Percentiles rank a stretch among this genome's conserved stretches.
phyloP scores from a whole-genome alignment of 192 early-diverging fungal species.

The Phlyctochytrium planicorne region DNA sequence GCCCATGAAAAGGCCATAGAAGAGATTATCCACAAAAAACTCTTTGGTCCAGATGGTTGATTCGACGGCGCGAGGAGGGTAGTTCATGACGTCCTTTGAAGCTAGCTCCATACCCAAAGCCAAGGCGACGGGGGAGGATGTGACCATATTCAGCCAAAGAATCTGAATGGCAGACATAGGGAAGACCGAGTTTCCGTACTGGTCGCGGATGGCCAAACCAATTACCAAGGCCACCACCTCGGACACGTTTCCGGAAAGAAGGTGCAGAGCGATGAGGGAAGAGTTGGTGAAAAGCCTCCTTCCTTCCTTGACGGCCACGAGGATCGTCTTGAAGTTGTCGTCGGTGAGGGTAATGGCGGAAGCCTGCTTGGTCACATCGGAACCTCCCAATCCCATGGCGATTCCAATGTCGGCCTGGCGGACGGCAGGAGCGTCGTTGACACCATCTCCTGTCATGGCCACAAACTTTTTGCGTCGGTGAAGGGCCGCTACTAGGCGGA shows the following conservation, averaged over 20 bases:
- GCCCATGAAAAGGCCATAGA: slow-evolving; percentile 68
- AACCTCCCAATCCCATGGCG: slow-evolving; percentile 92
- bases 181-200: slow-evolving; percentile 58
- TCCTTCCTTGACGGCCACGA: slow-evolving; percentile 73
- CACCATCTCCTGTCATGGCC: slow-evolving; percentile 96
- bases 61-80: slow-evolving; percentile 63
- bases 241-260: slow-evolving; percentile 74
- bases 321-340: slow-evolving; percentile 84
- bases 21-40: slow-evolving; percentile 65
- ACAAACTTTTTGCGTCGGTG: slow-evolving; percentile 62
- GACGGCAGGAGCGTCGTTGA: slow-evolving; percentile 95
- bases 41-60: slow-evolving; percentile 67
- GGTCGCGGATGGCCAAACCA: slow-evolving; percentile 72
- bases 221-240: slow-evolving; percentile 72
- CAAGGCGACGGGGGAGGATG: slow-evolving; percentile 77
- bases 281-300: slow-evolving; percentile 80
- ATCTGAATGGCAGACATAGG: slow-evolving; percentile 79
- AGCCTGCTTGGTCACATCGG: slow-evolving; percentile 95
- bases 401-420: slow-evolving; percentile 94
- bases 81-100: slow-evolving; percentile 65
- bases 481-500: slow-evolving; percentile 39
- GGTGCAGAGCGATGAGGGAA: slow-evolving; percentile 66
- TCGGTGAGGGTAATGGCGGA: slow-evolving; percentile 96
- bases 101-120: slow-evolving; percentile 70
- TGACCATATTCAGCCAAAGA: slow-evolving; percentile 79